Percentiles rank a stretch among this genome's conserved stretches.
Evolutionary conservation across 306 rosid genomes (phyloP).

Genomic region (Gastrolobium bilobum): DNA sequence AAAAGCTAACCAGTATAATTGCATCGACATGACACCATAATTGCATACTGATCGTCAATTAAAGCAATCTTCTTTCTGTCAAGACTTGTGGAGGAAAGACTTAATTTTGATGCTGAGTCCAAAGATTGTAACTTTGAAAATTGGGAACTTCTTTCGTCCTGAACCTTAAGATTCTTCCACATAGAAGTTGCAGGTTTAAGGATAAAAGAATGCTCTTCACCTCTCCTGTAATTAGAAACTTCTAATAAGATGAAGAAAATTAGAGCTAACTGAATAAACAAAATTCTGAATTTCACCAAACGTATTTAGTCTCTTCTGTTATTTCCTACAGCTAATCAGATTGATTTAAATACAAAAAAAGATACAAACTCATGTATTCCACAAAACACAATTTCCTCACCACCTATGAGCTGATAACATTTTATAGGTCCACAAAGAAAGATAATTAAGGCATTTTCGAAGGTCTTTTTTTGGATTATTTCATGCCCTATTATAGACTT

Average conservation of each 20-base stretch:
- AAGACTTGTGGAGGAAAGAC: slow-evolving; percentile 54
- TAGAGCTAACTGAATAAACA: slow-evolving; percentile 26
- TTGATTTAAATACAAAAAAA: not conserved
- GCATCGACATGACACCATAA: slow-evolving; percentile 97
- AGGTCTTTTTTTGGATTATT: not conserved
- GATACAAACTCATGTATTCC: not conserved
- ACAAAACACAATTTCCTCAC: slow-evolving; percentile 9
- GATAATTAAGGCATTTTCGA: not conserved
- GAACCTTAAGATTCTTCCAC: slow-evolving; percentile 77
- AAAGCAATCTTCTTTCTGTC: slow-evolving; percentile 60
- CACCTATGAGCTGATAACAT: not conserved
- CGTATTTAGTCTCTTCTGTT: slow-evolving; percentile 10
- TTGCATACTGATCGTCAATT: slow-evolving; percentile 77
- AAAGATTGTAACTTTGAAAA: slow-evolving; percentile 60
- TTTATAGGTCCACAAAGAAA: not conserved
- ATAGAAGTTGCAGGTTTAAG: slow-evolving; percentile 83
- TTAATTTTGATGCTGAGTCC: slow-evolving; percentile 62
- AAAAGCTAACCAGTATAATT: slow-evolving; percentile 74
- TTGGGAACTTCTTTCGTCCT: slow-evolving; percentile 67
- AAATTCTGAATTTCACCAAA: slow-evolving; percentile 22
- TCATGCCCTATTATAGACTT: not conserved
- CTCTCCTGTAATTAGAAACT: slow-evolving; percentile 78
- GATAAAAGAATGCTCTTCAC: slow-evolving; percentile 96
- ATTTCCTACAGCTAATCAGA: slow-evolving; percentile 41
- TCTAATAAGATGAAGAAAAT: slow-evolving; percentile 48